A percentile compares a stretch with the other conserved stretches of the same genome.
Conservation (phyloP, 2,329 filamentous ascomycete genomes). For the Ophiostoma triangulosporum region DNA sequence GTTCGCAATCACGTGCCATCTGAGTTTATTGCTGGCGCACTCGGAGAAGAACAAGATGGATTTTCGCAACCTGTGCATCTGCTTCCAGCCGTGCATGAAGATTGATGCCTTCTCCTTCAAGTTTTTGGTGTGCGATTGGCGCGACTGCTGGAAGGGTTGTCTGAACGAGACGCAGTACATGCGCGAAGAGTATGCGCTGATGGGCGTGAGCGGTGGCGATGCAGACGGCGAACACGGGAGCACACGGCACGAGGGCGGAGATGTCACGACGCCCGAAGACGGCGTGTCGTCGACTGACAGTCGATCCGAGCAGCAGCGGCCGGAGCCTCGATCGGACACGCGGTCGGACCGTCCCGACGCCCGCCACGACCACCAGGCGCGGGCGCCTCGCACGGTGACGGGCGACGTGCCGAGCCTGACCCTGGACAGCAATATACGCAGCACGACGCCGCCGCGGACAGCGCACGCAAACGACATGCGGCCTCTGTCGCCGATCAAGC, state of each 20-base stretch:
- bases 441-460: slow-evolving; percentile 26
- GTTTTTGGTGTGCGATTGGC: slow-evolving; percentile 89
- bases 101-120: slow-evolving; percentile 93
- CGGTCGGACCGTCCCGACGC: neutral
- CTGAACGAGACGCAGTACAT: slow-evolving; percentile 75
- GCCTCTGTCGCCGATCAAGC: slow-evolving; percentile 52
- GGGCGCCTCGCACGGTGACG: slow-evolving; percentile 1
- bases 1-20: slow-evolving; percentile 92
- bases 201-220: slow-evolving; percentile 28
- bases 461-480: slow-evolving; percentile 31
- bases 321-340: neutral
- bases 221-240: slow-evolving; percentile 2
- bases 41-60: slow-evolving; percentile 98
- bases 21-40: slow-evolving; percentile 80
- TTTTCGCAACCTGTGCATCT: slow-evolving; percentile 88
- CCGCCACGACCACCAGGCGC: neutral
- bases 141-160: slow-evolving; percentile 93
- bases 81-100: slow-evolving; percentile 94
- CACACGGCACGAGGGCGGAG: neutral
- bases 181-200: slow-evolving; percentile 50
- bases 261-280: neutral
- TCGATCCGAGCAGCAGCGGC: neutral
- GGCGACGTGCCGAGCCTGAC: slow-evolving; percentile 16
- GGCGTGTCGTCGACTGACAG: neutral
- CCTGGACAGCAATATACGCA: slow-evolving; percentile 28